These are phyloP conservation scores for Schoenoplectus tabernaemontani DNA, from an alignment of 202 grass and related monocot genomes.

Conservation along the genomic window DNA sequence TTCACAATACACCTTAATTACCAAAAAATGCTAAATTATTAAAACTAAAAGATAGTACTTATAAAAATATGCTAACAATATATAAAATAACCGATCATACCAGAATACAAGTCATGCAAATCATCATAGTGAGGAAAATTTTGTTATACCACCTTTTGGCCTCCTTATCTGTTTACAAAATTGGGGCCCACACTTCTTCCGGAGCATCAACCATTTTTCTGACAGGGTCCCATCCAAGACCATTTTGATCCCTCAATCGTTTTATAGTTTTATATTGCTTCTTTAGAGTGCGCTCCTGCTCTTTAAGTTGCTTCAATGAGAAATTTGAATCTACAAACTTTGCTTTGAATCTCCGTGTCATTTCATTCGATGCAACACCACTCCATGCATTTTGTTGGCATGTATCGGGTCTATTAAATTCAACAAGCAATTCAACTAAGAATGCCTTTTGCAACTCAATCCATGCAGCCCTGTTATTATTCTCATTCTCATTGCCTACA, in stretches of 20 bases:
- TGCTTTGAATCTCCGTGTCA: not conserved
- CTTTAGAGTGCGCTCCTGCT: not conserved
- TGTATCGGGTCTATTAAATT: not conserved
- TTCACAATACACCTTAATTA: not conserved
- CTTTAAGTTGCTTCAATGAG: not conserved
- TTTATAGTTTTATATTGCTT: not conserved
- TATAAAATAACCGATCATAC: not conserved
- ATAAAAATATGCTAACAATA: not conserved
- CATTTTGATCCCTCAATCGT: not conserved
- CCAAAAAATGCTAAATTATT: not conserved
- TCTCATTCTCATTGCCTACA: not conserved
- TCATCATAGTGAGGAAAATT: not conserved
- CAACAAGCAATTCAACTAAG: not conserved
- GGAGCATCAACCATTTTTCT: slow-evolving; percentile 4
- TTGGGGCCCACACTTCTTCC: not conserved
- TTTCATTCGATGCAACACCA: not conserved
- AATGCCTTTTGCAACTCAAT: not conserved
- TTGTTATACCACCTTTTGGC: not conserved
- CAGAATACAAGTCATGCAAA: not conserved
- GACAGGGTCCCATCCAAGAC: not conserved
- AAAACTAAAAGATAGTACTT: not conserved
- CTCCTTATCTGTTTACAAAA: not conserved
- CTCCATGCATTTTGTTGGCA: not conserved
- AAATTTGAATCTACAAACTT: not conserved
- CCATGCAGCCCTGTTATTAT: not conserved